Base-by-base conservation (phyloP, 1,284 basidiomycete species). In the Malassezia dermatis region DNA sequence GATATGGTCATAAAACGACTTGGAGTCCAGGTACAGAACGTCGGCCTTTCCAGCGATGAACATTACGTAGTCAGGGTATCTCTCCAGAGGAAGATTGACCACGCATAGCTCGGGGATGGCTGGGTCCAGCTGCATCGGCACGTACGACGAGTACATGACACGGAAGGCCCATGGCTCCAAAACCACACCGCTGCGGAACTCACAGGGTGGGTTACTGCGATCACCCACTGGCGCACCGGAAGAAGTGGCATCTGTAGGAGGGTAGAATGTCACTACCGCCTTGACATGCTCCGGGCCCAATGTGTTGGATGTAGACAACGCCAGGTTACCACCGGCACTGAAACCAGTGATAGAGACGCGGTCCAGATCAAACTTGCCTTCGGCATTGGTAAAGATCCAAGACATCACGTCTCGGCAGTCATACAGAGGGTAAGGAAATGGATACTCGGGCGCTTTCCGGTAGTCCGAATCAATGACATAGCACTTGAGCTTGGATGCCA, bases 371-470 rank as follows among this genome's bases (percentile, higher is more conserved):
- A 58, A 68, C 11, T 57, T 35, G 37, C 37, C 37, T 4, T 62
- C 17, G 0, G 58, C 60, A 34, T 64, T 59, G 8, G 59, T 30
- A 15, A 62, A 48, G 8, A 66, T 44, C 51, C 59, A 62, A 28
- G 46, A 48, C 44, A 62, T 56, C 21, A 62, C 53, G 30, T 70
- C 66, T 21, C 62, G 55, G 1, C 58, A 58, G 44, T 70, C 64
- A 23, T 64, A 53, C 13, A 51, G 42, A 31, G 61, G 57, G 24
- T 59, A 64, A 0, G 69, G 69, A 48, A 64, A 68, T 8, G 69
- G 69, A 32, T 63, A 49, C 55, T 68, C 67, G 21, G 69, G 69
- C 11, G 66, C 61, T 45, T 71, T 71, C 50, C 69, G 67, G 35
- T 43, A 59, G 37, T 51, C 48, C 17, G 48, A 39, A 26, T 59